Base-by-base conservation (phyloP, 768 basidiomycete genomes). In the Trametes sanguinea region DNA sequence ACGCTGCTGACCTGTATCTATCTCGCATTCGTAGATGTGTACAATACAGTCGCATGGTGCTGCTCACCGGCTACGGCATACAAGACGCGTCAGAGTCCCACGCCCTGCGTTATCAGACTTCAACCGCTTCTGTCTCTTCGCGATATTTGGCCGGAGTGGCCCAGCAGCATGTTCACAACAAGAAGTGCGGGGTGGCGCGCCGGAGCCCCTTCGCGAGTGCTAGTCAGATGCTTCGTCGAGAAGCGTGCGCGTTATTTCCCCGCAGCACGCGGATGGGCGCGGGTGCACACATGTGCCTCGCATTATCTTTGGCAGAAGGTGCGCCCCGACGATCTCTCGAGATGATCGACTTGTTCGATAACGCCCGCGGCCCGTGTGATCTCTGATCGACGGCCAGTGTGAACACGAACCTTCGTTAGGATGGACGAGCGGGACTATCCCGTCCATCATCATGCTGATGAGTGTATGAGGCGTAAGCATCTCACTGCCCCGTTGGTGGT, bases 291-390 rank as follows among this genome's bases (percentile, higher is more conserved):
- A 22, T 32, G 17, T 27, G 51, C 27, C 51, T 27, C 51, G 17
- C 43, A 37, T 37, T 37, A 32, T 40, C 42, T 14, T 33, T 45
- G 32, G 44, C 32, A 60, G 59, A 22, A 53, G 35, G 51, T 27
- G 33, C 33, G 61, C 30, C 30, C 48, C 54, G 48, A 40, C 29
- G 54, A 55, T 61, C 42, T 30, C 42, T 30, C 33, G 3, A 11
- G 17, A 37, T 51, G 54, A 56, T 62, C 33, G 48, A 33, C 40
- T 37, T 45, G 35, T 47, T 51, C 54, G 60, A 61, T 61, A 51
- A 43, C 53, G 14, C 30, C 11, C 16, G 6, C 39, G 53, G 30
- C 17, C 40, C 47, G 39, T 44, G 39, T 55, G 60, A 44, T 56
- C 14, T 10, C 22, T 40, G 60, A 60, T 60, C 58, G 58, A 54